A percentile compares a stretch with the other conserved stretches of the same genome.
phyloP scores from a whole-genome alignment of 225 moss, liverwort and hornwort species.

The Bryum argenteum region DNA sequence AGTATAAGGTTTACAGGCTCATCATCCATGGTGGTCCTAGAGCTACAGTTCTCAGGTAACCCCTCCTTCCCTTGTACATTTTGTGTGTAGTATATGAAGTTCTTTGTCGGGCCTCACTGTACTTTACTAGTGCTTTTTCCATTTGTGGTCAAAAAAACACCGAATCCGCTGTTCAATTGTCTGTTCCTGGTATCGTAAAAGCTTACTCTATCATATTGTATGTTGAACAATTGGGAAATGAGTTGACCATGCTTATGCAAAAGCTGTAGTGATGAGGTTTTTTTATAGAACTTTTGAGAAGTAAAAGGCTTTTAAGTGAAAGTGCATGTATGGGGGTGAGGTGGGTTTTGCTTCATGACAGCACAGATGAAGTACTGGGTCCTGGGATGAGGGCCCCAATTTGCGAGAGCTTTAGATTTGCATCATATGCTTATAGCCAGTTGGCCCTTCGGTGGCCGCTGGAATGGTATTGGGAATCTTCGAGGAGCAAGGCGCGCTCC shows the following conservation, averaged over 20 bases:
- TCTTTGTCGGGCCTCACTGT: too few relatives aligned
- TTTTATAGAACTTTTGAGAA: neutral
- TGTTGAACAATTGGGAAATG: too few relatives aligned
- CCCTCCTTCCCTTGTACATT: too few relatives aligned
- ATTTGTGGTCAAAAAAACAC: too few relatives aligned
- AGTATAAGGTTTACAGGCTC: too few relatives aligned
- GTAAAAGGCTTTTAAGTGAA: too few relatives aligned
- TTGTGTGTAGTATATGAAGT: too few relatives aligned
- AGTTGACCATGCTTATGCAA: neutral
- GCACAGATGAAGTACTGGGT: neutral
- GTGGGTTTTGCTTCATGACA: neutral
- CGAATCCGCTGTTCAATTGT: too few relatives aligned
- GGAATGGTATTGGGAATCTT: neutral
- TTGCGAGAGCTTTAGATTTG: neutral
- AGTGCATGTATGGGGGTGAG: neutral
- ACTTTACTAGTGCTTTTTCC: too few relatives aligned
- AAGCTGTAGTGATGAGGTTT: too few relatives aligned
- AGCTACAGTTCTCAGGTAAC: too few relatives aligned
- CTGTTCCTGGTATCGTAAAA: neutral
- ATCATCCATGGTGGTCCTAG: too few relatives aligned
- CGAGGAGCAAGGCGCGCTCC: neutral
- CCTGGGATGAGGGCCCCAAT: neutral
- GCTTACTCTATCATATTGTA: neutral
- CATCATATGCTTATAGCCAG: neutral
- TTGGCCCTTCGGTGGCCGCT: constrained; percentile 12